Base-by-base conservation (phyloP, 129 eudicot genomes). In the Centella asiatica region DNA sequence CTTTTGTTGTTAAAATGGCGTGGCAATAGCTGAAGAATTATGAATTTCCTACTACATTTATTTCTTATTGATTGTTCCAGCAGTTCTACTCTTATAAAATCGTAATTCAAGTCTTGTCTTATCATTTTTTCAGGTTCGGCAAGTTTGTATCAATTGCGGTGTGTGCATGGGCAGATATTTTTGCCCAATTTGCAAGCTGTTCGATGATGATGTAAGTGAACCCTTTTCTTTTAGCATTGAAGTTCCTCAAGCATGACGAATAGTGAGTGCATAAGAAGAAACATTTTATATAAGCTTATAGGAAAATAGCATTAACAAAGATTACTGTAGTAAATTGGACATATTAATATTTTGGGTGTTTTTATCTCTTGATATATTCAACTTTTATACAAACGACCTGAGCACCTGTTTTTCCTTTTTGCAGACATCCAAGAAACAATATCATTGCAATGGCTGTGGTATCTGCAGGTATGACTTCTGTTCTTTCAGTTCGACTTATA, bases 91-190 rank as follows among this genome's bases (percentile, higher is more conserved):
- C 46, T 42, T 5, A 12, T 42, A 2, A 2, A 42, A 6, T 2
- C 45, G 1, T 40, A 18, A n/a, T n/a, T 42, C 15, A 17, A 11
- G 4, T 17, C 18, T 24, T 70, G 12, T 42, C 5, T 25, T 31
- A 20, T 24, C 27, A 54, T 37, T 13, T 46, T 18, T 5, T 40
- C 84, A 90, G 97, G 92, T 86, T 69, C 84, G 34, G 33, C 93
- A 90, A 83, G 68, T 76, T 58, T 90, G 97, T 53, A 64, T 69
- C 57, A 90, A 78, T 49, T 90, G 97, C 66, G 97, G 97, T 56
- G 97, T 86, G 42, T 90, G 93, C 76, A 90, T 86, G 97, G 94
- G 79, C n/a, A 84, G 76, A 66, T 90, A 90, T 28, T 81, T 74
- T 23, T 90, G 97, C 55, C 83, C 60, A 61, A 61, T 29, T 40